Conservation (phyloP, 257 asterid species). For the Solanum medicagineum region DNA sequence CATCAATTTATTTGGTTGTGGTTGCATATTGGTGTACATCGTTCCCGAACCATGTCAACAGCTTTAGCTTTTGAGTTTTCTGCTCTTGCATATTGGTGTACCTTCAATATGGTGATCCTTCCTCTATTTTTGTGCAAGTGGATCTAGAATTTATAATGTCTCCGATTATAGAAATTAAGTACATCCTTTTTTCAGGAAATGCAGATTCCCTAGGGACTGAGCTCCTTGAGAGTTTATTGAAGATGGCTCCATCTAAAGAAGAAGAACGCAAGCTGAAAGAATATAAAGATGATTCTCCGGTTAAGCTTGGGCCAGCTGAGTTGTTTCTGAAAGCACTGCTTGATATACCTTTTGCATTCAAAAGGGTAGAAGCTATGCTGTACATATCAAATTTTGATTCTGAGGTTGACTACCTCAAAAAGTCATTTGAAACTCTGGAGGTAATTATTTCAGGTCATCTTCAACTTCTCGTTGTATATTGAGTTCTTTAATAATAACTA, state of each 20-base stretch:
- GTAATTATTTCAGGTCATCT: slow-evolving; percentile 27
- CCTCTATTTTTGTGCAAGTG: neutral
- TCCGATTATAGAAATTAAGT: neutral
- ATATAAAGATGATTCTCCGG: slow-evolving; percentile 53
- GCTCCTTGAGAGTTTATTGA: slow-evolving; percentile 80
- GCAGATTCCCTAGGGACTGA: slow-evolving; percentile 71
- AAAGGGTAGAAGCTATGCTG: slow-evolving; percentile 76
- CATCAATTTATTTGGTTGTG: neutral
- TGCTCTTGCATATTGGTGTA: neutral
- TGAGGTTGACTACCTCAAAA: slow-evolving; percentile 78
- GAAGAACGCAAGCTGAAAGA: slow-evolving; percentile 82
- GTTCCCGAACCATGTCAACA: neutral
- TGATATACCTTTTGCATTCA: slow-evolving; percentile 79
- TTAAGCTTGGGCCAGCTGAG: slow-evolving; percentile 86
- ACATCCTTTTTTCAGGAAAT: slow-evolving; percentile 45
- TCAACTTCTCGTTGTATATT: neutral
- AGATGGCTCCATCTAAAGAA: slow-evolving; percentile 93
- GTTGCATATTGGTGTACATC: neutral
- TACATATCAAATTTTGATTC: slow-evolving; percentile 66
- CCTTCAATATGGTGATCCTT: neutral
- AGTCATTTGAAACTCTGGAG: slow-evolving; percentile 83
- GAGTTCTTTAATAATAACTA: neutral
- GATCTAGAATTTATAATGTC: neutral
- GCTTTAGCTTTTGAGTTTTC: neutral
- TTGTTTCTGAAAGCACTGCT: slow-evolving; percentile 69